Evolutionary conservation across 176 grass and related monocot species (phyloP).

Genomic region (Triticum urartu): DNA sequence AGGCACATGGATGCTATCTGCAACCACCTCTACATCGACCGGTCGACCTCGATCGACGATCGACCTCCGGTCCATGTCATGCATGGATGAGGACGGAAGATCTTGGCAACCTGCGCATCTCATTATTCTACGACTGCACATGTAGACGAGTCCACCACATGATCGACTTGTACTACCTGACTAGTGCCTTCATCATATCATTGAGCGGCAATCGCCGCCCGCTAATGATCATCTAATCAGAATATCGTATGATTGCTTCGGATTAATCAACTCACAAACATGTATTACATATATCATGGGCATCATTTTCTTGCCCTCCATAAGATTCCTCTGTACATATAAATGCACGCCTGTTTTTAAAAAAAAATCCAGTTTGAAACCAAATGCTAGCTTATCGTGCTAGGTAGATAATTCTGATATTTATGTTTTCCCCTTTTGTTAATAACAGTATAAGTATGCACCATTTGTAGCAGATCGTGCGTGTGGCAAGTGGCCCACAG

Average conservation of each 20-base stretch:
- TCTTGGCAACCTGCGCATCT: neutral
- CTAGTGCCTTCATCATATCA: neutral
- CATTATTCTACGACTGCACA: neutral
- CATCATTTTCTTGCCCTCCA: neutral
- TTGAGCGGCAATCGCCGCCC: neutral
- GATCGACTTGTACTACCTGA: neutral
- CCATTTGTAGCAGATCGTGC: slow-evolving; percentile 12
- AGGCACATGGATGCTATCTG: neutral
- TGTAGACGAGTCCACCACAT: neutral
- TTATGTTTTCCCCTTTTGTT: neutral
- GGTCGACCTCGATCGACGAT: neutral
- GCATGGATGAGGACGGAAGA: neutral
- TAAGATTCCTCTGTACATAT: neutral
- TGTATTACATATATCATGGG: neutral
- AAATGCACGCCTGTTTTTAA: neutral
- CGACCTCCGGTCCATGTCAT: neutral
- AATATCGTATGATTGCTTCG: neutral
- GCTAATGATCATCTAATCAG: neutral
- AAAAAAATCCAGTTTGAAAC: neutral
- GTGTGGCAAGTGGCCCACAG: neutral
- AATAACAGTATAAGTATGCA: neutral
- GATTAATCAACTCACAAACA: neutral
- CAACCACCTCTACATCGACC: neutral
- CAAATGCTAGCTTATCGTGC: no score
- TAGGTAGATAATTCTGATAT: neutral